A percentile compares a stretch with the other conserved stretches of the same genome.
Evolutionary conservation across 1,284 basidiomycete species (phyloP).

Genomic region (Leccinum fallax): DNA sequence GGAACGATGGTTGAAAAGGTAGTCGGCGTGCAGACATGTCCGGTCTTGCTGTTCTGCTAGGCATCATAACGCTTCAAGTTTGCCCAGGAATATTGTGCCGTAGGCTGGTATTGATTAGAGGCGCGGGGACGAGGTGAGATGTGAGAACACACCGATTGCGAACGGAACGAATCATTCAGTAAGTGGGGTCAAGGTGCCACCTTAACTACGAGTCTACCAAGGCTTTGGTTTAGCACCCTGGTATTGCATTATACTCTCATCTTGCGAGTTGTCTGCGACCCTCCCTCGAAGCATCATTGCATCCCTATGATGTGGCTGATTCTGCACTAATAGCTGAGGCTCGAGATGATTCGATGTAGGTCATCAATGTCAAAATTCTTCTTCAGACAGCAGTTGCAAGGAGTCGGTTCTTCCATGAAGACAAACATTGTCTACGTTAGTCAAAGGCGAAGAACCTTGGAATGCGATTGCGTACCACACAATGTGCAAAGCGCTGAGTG

Average conservation of each 20-base stretch:
- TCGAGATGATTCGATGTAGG: background rate
- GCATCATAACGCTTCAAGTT: conserved; percentile 58
- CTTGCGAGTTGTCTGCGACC: conserved; percentile 9
- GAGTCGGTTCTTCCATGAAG: conserved; percentile 13
- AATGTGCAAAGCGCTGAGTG: conserved; percentile 21
- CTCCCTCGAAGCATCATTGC: conserved; percentile 16
- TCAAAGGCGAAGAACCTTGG: background rate
- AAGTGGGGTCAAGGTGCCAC: conserved; percentile 67
- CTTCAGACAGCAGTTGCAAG: conserved; percentile 23
- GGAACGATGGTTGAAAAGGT: too few relatives aligned
- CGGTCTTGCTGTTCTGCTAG: conserved; percentile 61
- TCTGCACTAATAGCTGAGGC: conserved; percentile 7
- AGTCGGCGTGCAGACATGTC: too few relatives aligned
- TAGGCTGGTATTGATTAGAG: conserved; percentile 58
- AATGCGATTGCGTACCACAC: conserved; percentile 11
- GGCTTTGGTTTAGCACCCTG: conserved; percentile 22
- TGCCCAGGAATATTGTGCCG: conserved; percentile 79
- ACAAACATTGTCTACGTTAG: conserved; percentile 1
- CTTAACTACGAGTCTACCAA: conserved; percentile 3
- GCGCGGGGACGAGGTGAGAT: too few relatives aligned
- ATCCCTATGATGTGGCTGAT: conserved; percentile 18
- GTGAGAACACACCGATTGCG: conserved; percentile 63
- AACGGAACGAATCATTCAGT: conserved; percentile 75
- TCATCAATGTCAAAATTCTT: conserved; percentile 6
- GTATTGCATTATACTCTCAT: conserved; percentile 16